A percentile compares a stretch with the other conserved stretches of the same genome.
Conservation (phyloP, 2,329 filamentous ascomycete genomes). For the Metarhizium humberi region DNA sequence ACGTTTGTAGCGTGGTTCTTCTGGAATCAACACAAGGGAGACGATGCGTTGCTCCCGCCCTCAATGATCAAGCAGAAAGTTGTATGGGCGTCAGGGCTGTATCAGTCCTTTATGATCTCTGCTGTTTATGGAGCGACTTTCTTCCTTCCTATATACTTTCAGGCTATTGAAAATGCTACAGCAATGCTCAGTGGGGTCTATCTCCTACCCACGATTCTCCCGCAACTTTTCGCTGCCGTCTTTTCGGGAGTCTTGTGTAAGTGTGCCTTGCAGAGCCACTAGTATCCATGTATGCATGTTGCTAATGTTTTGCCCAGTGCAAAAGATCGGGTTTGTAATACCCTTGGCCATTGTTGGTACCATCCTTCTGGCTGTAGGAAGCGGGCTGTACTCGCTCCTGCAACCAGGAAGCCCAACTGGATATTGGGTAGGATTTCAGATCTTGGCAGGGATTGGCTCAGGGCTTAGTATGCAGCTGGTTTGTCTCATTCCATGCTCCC, state of each 20-base stretch:
- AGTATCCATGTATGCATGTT: too few relatives aligned
- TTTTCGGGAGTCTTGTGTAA: neutral
- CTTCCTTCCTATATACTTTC: conserved; percentile 1
- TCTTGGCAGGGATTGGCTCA: conserved; percentile 9
- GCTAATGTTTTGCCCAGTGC: neutral
- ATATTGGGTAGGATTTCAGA: conserved; percentile 12
- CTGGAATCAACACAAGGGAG: conserved; percentile 31
- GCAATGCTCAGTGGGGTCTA: conserved; percentile 17
- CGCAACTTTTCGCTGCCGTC: conserved; percentile 1
- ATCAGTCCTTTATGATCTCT: conserved; percentile 35
- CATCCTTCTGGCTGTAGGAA: conserved; percentile 8
- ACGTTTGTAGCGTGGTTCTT: conserved; percentile 23
- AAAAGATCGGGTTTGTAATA: conserved; percentile 11
- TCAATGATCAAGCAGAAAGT: conserved; percentile 29
- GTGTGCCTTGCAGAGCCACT: neutral
- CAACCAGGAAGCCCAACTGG: conserved; percentile 2
- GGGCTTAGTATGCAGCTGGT: conserved; percentile 5
- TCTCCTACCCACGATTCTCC: conserved; percentile 16
- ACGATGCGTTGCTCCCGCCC: conserved; percentile 37
- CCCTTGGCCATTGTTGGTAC: conserved; percentile 8
- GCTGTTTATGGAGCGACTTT: conserved; percentile 26
- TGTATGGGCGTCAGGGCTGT: conserved; percentile 19
- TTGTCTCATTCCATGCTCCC: neutral
- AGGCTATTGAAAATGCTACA: conserved; percentile 23
- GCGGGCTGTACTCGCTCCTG: conserved; percentile 9